Base-by-base conservation (phyloP, 2,329 filamentous ascomycete genomes). In the Triangularia setosa region DNA sequence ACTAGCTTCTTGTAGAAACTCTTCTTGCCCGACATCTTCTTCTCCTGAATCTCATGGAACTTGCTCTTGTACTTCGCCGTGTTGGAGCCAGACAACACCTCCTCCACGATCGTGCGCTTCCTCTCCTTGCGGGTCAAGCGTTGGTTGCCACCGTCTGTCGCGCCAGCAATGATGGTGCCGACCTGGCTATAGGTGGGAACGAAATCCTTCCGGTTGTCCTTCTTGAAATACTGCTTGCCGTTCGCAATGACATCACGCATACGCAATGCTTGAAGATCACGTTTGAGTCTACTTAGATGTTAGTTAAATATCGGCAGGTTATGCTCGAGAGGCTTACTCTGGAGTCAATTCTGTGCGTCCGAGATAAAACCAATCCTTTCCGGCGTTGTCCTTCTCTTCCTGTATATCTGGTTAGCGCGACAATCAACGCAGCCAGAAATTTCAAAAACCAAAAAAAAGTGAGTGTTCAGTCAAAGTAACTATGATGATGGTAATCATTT, bases 241-340 rank as follows among this genome's bases (percentile, higher is more conserved):
- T 93, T 89, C 69, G 98, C 94, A 23, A 98, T 83, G 21, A 97
- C 89, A 63, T 88, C 89, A 75, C 95, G 88, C 90, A 97, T 94
- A 69, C 92, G 89, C 65, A 99, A 81, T 11, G 98, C 81, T 77
- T 97, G 93, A 59, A 97, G 82, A 74, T 99, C 94, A 70, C 92
- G 86, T 78, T 93, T 96, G 67, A 97, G 82, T 25, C 53, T 25
- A 8, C 53, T 14, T 18, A 16, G 3, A n/a, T 2, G 53, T 28
- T 16, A 25, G 23, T 27, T 55, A 25, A 7, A 8, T 2, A 28
- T 55, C 8, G n/a, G n/a, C 23, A 25, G 12, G 4, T 16, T 18
- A 7, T 27, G 8, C 8, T 14, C 1, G 14, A 16, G 24, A 21
- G 7, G n/a, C 40, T 21, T 28, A 58, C 73, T 96, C 88, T 8